Evolutionary conservation across 805 yeast species (phyloP).

Genomic region (Starmerella vaccinii): DNA sequence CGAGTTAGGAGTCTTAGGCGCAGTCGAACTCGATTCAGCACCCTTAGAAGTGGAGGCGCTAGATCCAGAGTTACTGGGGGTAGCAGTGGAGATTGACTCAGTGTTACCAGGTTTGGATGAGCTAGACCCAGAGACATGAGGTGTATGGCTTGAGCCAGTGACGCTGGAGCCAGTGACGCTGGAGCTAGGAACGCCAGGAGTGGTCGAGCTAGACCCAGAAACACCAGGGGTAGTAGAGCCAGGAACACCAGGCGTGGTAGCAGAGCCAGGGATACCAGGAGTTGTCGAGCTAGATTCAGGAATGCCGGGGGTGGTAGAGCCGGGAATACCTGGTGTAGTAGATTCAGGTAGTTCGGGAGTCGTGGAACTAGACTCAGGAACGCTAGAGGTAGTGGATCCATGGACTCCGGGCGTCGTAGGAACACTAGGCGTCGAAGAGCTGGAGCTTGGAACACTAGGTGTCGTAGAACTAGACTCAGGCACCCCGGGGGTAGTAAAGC

Average conservation of each 20-base stretch:
- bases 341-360: too few relatives aligned
- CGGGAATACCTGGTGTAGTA: conserved; percentile 24
- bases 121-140: too few relatives aligned
- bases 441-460: neutral
- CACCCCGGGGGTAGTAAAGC: conserved; percentile 1
- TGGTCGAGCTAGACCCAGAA: neutral
- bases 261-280: neutral
- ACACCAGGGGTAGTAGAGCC: conserved; percentile 4
- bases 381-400: neutral
- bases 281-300: conserved; percentile 20
- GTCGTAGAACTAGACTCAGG: neutral
- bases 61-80: too few relatives aligned
- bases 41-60: conserved; percentile 6
- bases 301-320: neutral
- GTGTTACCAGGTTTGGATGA: too few relatives aligned
- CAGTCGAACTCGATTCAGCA: conserved; percentile 19
- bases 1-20: neutral
- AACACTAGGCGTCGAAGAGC: too few relatives aligned
- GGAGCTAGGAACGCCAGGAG: neutral
- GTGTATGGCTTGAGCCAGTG: neutral
- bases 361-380: neutral
- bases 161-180: neutral
- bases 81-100: too few relatives aligned
- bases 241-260: neutral
- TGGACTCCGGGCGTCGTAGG: neutral